Percentiles rank a stretch among this genome's conserved stretches.
phyloP scores from a whole-genome alignment of 345 rosid genomes.

The Moricandia arvensis region DNA sequence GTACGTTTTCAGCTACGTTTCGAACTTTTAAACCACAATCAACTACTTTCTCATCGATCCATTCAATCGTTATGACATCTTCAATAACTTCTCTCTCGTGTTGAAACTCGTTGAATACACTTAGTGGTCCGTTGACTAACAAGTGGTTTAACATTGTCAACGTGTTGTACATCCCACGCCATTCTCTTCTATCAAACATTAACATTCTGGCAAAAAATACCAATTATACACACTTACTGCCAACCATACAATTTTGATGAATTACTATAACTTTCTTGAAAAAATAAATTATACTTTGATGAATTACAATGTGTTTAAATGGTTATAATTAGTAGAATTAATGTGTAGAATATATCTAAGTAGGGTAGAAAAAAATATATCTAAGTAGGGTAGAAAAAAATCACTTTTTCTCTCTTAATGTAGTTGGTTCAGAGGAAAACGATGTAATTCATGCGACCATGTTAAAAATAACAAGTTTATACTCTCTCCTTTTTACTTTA shows the following conservation, averaged over 20 bases:
- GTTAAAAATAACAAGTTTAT: neutral
- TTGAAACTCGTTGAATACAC: conserved; percentile 65
- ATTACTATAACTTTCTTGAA: neutral
- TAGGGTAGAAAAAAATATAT: too few relatives aligned
- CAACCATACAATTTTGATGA: neutral
- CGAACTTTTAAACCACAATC: conserved; percentile 62
- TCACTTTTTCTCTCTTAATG: too few relatives aligned
- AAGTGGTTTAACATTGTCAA: conserved; percentile 61
- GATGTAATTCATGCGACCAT: neutral
- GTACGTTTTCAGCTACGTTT: conserved; percentile 44
- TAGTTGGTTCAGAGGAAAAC: neutral
- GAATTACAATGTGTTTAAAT: neutral
- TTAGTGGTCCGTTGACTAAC: conserved; percentile 67
- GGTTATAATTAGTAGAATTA: neutral
- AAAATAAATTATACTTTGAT: neutral
- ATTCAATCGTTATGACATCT: conserved; percentile 43
- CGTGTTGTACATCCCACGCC: conserved; percentile 68
- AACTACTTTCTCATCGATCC: conserved; percentile 66
- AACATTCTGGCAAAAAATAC: conserved; percentile 41
- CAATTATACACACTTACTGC: neutral
- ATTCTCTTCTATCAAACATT: conserved; percentile 53
- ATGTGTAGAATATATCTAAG: too few relatives aligned
- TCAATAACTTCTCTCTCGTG: conserved; percentile 42
- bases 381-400: too few relatives aligned
- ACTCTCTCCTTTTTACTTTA: too few relatives aligned